Base-by-base conservation (phyloP, 192 early-diverging fungal genomes). In the Gryganskiella cystojenkinii region DNA sequence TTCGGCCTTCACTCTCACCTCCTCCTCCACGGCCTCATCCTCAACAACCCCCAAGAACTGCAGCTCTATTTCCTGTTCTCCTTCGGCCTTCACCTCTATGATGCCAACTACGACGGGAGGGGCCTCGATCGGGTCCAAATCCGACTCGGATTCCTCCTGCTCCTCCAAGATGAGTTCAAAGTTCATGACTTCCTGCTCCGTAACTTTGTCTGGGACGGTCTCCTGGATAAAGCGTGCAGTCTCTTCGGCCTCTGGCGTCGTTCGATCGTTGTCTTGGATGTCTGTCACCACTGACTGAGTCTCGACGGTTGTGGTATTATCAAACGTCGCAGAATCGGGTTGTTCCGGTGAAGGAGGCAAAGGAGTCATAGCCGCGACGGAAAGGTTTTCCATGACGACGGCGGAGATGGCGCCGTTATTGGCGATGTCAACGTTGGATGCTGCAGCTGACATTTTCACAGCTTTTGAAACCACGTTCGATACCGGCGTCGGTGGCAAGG, bases 81-180 rank as follows among this genome's bases (percentile, higher is more conserved):
- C 19, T 22, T n/a, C n/a, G n/a, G 43, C 24, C 22, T 43, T 20
- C 9, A 28, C 35, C 9, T 33, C 46, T 20, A 24, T 34, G 35
- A 22, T 17, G 11, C 28, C 45, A 15, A 14, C 15, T 28, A 10
- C 20, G 0, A 7, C 15, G 1, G 7, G n/a, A n/a, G n/a, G n/a
- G n/a, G n/a, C n/a, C n/a, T n/a, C 45, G 3, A 28, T 14, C 3
- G 24, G 20, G 6, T 40, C 46, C 0, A 22, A 52, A 2, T 69
- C 67, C 20, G 22, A 14, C 11, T 59, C 49, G 14, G 46, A 24
- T 15, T 44, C 56, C 5, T 74, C 71, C 17, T 65, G 37, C 47
- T 66, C 71, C 24, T 74, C 63, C 35, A 74, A 9, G 42, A 74
- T 66, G 42, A 74, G 64, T 42, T 66, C 56, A 28, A 65, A 74